Evolutionary conservation across 257 asterid genomes (phyloP).

Genomic region (Striga asiatica): DNA sequence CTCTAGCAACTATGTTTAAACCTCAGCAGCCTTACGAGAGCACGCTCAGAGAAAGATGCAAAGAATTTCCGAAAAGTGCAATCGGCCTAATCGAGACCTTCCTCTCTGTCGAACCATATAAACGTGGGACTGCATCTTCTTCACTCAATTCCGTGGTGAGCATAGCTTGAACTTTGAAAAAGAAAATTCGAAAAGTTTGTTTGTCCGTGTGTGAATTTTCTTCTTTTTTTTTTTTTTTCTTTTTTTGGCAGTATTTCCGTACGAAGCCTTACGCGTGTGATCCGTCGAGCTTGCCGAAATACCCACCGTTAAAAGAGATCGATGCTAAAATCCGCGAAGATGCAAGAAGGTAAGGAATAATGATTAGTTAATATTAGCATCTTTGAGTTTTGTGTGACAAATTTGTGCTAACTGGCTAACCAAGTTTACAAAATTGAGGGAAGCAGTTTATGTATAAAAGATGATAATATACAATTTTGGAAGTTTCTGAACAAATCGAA

Average conservation of each 20-base stretch:
- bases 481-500: background rate
- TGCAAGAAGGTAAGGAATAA: constrained; percentile 62
- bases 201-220: background rate
- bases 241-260: constrained; percentile 47
- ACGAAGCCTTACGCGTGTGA: constrained; percentile 74
- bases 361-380: no score
- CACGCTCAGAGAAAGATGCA: constrained; percentile 66
- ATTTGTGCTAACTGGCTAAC: no score
- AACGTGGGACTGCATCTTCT: constrained; percentile 65
- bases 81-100: constrained; percentile 55
- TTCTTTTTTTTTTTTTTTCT: background rate
- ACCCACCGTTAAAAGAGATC: constrained; percentile 90
- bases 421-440: no score
- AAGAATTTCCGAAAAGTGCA: constrained; percentile 64
- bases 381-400: background rate
- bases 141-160: constrained; percentile 67
- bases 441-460: no score
- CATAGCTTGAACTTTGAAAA: background rate
- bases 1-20: constrained; percentile 76
- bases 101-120: constrained; percentile 62
- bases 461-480: background rate
- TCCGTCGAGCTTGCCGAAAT: constrained; percentile 67
- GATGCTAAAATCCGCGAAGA: constrained; percentile 91
- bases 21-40: constrained; percentile 81
- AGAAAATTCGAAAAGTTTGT: background rate